A percentile compares a stretch with the other conserved stretches of the same genome.
Conservation (phyloP, 371 early-diverging fungal species). For the Saksenaea vasiformis region DNA sequence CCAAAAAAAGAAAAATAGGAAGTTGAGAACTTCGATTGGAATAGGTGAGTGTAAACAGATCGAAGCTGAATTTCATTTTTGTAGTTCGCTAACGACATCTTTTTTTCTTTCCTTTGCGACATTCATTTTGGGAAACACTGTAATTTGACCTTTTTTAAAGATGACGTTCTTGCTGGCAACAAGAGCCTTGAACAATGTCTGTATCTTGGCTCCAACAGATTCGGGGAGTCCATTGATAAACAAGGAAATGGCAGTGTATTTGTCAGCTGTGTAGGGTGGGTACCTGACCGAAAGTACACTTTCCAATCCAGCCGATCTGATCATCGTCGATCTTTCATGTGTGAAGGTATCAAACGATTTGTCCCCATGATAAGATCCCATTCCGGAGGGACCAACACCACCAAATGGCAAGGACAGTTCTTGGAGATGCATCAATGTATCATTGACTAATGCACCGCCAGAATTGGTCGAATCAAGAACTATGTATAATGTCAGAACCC, state of each 20-base stretch:
- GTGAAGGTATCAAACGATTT: slow-evolving; percentile 76
- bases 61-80: too few relatives aligned
- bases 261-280: slow-evolving; percentile 50
- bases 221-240: slow-evolving; percentile 35
- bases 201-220: slow-evolving; percentile 25
- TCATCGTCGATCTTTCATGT: slow-evolving; percentile 61
- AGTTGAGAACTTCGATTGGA: too few relatives aligned
- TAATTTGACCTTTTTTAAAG: slow-evolving; percentile 18
- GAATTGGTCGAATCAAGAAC: slow-evolving; percentile 58
- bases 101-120: background rate
- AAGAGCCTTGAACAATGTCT: slow-evolving; percentile 24
- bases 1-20: too few relatives aligned
- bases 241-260: slow-evolving; percentile 25
- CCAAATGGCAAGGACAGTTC: slow-evolving; percentile 78
- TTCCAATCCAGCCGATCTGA: slow-evolving; percentile 53
- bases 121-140: too few relatives aligned
- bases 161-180: slow-evolving; percentile 33
- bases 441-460: slow-evolving; percentile 74
- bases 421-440: slow-evolving; percentile 62
- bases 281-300: slow-evolving; percentile 47
- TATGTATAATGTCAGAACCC: slow-evolving; percentile 12
- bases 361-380: slow-evolving; percentile 81
- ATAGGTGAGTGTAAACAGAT: too few relatives aligned
- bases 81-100: too few relatives aligned
- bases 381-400: slow-evolving; percentile 84